These are phyloP conservation scores for Trichoderma sp. DNA, from an alignment of 2,329 filamentous ascomycete species.

Conservation along the genomic window DNA sequence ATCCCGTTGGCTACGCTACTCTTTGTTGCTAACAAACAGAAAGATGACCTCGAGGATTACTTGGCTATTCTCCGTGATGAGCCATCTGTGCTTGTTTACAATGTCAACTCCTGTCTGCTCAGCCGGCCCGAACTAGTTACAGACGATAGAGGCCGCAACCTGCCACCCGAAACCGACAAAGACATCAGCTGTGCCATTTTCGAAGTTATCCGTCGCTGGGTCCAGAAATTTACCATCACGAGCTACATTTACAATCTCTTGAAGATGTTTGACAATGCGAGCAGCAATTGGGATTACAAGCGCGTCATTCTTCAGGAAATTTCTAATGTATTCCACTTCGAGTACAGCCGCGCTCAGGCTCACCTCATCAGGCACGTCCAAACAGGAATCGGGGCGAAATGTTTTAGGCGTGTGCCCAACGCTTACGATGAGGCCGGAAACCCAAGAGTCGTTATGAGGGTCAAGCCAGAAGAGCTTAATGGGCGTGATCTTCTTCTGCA, in stretches of 20 bases:
- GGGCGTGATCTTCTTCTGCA: conserved; percentile 35
- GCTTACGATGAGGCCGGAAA: conserved; percentile 36
- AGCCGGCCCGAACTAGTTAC: conserved; percentile 42
- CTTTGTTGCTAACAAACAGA: accelerated
- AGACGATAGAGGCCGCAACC: conserved; percentile 43
- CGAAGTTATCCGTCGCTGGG: conserved; percentile 30
- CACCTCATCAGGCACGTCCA: conserved; percentile 43
- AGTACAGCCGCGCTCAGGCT: conserved; percentile 40
- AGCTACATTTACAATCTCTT: conserved; percentile 40
- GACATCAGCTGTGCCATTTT: conserved; percentile 44
- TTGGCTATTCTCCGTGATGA: conserved; percentile 35
- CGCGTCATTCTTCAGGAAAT: conserved; percentile 45
- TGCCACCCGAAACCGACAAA: conserved; percentile 41
- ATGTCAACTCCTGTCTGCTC: conserved; percentile 39
- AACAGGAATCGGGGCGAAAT: conserved; percentile 35
- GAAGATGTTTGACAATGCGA: conserved; percentile 30
- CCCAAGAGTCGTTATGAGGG: conserved; percentile 40
- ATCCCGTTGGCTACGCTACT: not conserved
- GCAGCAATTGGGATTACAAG: conserved; percentile 26
- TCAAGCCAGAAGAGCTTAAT: conserved; percentile 40
- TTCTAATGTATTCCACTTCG: conserved; percentile 44
- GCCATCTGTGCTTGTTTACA: conserved; percentile 33
- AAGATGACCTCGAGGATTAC: conserved; percentile 30
- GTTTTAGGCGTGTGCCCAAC: conserved; percentile 42
- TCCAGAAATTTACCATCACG: conserved; percentile 41